A percentile compares a stretch with the other conserved stretches of the same genome.
phyloP scores from a whole-genome alignment of 257 asterid genomes.

The Solanum paucissectum region DNA sequence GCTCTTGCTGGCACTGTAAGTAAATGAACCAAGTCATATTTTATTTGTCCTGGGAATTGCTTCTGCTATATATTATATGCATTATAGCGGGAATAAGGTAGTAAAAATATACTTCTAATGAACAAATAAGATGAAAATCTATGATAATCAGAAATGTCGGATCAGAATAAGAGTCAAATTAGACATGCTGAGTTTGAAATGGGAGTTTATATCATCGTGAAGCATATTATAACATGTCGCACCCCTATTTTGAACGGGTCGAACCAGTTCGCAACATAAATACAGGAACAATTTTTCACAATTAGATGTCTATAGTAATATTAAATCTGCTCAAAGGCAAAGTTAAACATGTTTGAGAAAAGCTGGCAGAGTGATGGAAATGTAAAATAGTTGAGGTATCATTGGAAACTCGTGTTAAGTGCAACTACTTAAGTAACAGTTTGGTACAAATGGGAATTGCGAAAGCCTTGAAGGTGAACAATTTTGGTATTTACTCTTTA shows the following conservation, averaged over 20 bases:
- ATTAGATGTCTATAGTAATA: neutral
- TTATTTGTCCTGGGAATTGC: neutral
- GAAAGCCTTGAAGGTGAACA: neutral
- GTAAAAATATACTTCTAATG: neutral
- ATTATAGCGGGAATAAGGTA: neutral
- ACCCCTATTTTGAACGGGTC: neutral
- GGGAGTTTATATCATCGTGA: neutral
- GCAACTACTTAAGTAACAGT: neutral
- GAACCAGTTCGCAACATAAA: neutral
- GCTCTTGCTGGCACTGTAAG: constrained; percentile 98
- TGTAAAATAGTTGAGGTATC: neutral
- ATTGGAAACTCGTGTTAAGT: neutral
- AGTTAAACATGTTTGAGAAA: neutral
- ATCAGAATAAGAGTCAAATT: neutral
- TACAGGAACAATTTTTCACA: neutral
- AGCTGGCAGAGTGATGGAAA: neutral
- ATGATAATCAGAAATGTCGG: neutral
- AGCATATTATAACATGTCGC: neutral
- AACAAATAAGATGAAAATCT: neutral
- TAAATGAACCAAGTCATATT: neutral
- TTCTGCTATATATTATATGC: neutral
- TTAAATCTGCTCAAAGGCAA: neutral
- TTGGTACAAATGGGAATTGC: neutral
- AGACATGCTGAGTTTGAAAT: neutral
- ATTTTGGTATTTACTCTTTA: neutral